Evolutionary conservation across 495 filamentous ascomycete species (phyloP).

Genomic region (Zalerion maritima): DNA sequence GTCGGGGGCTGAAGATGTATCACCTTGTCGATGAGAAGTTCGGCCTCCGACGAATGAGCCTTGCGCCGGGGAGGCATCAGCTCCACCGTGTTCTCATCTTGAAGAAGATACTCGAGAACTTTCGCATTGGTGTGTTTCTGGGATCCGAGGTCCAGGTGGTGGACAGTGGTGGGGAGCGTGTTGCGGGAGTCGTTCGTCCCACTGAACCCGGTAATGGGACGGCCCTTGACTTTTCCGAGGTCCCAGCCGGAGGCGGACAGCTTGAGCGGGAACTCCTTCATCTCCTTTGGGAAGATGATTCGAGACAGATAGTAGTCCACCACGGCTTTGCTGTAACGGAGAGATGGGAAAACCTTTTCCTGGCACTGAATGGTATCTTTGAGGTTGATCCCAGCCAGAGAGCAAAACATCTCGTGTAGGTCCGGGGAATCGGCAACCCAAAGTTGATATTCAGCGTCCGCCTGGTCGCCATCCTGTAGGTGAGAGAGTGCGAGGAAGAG

Average conservation of each 20-base stretch:
- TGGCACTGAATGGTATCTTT: constrained; percentile 30
- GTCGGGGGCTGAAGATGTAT: constrained; percentile 21
- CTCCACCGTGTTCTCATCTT: constrained; percentile 35
- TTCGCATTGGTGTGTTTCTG: constrained; percentile 50
- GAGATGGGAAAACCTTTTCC: constrained; percentile 32
- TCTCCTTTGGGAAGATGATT: constrained; percentile 51
- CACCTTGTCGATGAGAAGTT: constrained; percentile 32
- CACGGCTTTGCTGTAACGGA: constrained; percentile 34
- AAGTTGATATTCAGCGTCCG: constrained; percentile 34
- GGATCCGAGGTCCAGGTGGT: constrained; percentile 38
- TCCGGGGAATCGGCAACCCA: constrained; percentile 31
- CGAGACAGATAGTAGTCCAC: constrained; percentile 50
- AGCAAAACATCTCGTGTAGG: constrained; percentile 24
- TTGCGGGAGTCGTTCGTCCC: constrained; percentile 54
- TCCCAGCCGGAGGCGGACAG: constrained; percentile 61
- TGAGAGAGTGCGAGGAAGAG: constrained; percentile 32
- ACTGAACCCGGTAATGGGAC: constrained; percentile 52
- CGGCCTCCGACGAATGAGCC: constrained; percentile 17
- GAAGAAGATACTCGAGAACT: constrained; percentile 43
- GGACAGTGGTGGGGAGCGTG: constrained; percentile 40
- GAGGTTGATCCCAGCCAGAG: constrained; percentile 44
- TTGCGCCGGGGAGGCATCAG: constrained; percentile 12
- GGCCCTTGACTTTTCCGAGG: constrained; percentile 29
- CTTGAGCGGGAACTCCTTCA: constrained; percentile 49
- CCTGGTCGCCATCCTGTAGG: constrained; percentile 41